Base-by-base conservation (phyloP, 2,329 filamentous ascomycete species). In the Pseudogymnoascus verrucosus region DNA sequence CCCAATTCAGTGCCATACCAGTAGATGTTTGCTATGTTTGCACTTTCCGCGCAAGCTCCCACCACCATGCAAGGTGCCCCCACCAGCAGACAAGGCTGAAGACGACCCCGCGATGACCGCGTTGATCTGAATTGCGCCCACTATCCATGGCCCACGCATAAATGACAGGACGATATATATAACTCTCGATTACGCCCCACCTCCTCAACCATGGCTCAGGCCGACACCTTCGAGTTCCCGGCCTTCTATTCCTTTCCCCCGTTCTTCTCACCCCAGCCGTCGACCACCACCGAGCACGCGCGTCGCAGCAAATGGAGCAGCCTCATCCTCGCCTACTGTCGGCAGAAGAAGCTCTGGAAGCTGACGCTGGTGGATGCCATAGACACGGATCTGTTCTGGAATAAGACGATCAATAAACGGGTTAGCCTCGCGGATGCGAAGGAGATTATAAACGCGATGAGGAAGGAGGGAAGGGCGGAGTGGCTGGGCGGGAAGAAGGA, bases 271-370 rank as follows among this genome's bases (percentile, higher is more conserved):
- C 86, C 85, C 63, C 90, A 95, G 76, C 84, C 87, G 37, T 91
- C 91, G 78, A 80, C 85, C 66, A 83, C 84, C 31, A 93, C 89
- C 8, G 87, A 83, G 73, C 84, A 88, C 76, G 86, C 88, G 54
- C 91, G 95, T 73, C 86, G 92, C 66, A 80, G 84, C 65, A 93
- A 93, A 77, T 99, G 95, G 95, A 87, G 89, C n/a, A 76, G 84
- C 34, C 84, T 97, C 14, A 85, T 98, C 72, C 91, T 92, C 66
- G 77, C 87, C 72, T 97, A 96, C 86, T 91, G 89, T 76, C 85
- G 86, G 0, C 83, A 90, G 77, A 82, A 93, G 78, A 86, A 85
- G 69, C 21, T 63, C n/a, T 96, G 87, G 80, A 85, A 85, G 63
- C 84, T 98, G 63, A 83, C 87, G 3, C 79, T 96, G 39, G 79